Percentiles rank a stretch among this genome's conserved stretches.
phyloP scores from a whole-genome alignment of 192 early-diverging fungal genomes.

The Backusella psychrophila region DNA sequence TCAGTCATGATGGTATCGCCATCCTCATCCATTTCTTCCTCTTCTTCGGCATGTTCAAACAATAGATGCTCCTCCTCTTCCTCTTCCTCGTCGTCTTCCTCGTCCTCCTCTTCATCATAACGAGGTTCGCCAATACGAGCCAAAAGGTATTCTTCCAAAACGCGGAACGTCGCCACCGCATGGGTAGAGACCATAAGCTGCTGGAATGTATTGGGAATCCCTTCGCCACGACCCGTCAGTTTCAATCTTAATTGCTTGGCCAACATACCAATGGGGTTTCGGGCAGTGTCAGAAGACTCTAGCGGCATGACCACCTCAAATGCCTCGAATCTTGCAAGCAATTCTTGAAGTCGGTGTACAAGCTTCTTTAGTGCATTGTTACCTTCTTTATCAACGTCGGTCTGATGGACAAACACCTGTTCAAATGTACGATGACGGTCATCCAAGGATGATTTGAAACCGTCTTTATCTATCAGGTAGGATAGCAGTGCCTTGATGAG shows the following conservation, averaged over 20 bases:
- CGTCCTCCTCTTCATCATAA: constrained; percentile 32
- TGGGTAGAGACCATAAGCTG: constrained; percentile 76
- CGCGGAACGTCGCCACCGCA: constrained; percentile 80
- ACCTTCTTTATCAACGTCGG: constrained; percentile 32
- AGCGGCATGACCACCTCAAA: constrained; percentile 57
- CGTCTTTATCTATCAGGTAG: constrained; percentile 39
- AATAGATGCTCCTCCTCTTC: not conserved
- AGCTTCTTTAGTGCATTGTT: constrained; percentile 50
- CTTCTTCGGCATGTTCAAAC: not conserved
- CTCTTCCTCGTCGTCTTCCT: not conserved
- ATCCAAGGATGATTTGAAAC: not conserved
- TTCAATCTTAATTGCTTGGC: constrained; percentile 74
- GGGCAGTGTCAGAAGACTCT: constrained; percentile 32
- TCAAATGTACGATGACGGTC: constrained; percentile 42
- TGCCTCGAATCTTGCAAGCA: constrained; percentile 63
- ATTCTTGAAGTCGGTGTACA: constrained; percentile 69
- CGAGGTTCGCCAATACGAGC: constrained; percentile 40
- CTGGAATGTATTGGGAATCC: constrained; percentile 47
- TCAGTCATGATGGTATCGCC: constrained; percentile 4
- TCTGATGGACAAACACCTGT: constrained; percentile 54
- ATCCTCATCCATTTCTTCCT: constrained; percentile 16
- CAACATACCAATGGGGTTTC: constrained; percentile 62
- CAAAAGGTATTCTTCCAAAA: constrained; percentile 79
- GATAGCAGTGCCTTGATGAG: constrained; percentile 58
- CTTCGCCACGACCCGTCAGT: constrained; percentile 48